Evolutionary conservation across 1,284 basidiomycete genomes (phyloP).

Genomic region (Porodaedalea pini): DNA sequence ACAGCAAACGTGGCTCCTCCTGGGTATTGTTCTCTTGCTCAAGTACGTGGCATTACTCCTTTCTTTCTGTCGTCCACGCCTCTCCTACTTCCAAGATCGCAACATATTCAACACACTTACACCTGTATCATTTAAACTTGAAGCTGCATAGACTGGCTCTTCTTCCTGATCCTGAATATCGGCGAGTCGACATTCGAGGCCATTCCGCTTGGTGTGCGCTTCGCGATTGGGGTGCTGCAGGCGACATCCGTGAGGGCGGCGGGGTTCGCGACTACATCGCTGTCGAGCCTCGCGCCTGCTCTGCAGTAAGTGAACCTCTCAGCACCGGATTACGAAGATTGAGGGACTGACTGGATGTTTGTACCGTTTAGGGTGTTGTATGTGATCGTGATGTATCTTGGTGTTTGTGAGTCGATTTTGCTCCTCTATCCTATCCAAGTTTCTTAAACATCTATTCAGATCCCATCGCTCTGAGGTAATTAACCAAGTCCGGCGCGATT

Average conservation of each 20-base stretch:
- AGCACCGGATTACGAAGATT: too few relatives aligned
- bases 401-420: slow-evolving; percentile 53
- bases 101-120: too few relatives aligned
- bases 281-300: slow-evolving; percentile 75
- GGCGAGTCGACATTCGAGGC: slow-evolving; percentile 69
- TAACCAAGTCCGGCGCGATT: not conserved
- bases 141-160: slow-evolving; percentile 82
- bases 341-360: slow-evolving; percentile 6
- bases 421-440: slow-evolving; percentile 6
- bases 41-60: slow-evolving; percentile 49
- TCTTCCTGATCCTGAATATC: slow-evolving; percentile 86
- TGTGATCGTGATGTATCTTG: slow-evolving; percentile 86
- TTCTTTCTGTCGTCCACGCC: too few relatives aligned
- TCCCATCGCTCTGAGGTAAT: slow-evolving; percentile 60
- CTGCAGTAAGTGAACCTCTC: slow-evolving; percentile 83
- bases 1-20: slow-evolving; percentile 92
- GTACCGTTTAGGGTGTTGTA: slow-evolving; percentile 64
- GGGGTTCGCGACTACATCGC: slow-evolving; percentile 76
- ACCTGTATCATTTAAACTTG: not conserved
- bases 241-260: slow-evolving; percentile 82
- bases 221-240: slow-evolving; percentile 67
- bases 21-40: slow-evolving; percentile 62
- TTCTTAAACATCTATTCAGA: slow-evolving; percentile 36
- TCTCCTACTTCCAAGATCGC: too few relatives aligned
- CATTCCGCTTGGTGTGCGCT: slow-evolving; percentile 67